Conservation (phyloP, 2,329 filamentous ascomycete genomes). For the Colletotrichum sp. region DNA sequence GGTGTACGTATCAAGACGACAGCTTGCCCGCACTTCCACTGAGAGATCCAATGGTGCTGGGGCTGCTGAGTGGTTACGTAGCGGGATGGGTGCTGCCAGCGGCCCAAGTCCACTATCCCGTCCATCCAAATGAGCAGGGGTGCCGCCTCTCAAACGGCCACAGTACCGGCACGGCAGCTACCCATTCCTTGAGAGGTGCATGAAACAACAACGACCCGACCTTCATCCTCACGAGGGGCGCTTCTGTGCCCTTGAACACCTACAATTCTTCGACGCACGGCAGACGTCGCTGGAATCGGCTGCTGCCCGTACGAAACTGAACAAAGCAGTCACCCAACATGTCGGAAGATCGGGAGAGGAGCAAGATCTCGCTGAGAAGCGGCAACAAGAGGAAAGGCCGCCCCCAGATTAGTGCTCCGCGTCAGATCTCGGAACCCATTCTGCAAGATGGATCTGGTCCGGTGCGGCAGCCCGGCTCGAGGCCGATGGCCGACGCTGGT, state of each 20-base stretch:
- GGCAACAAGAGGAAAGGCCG: constrained; percentile 63
- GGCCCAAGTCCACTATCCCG: background rate
- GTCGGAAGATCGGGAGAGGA: constrained; percentile 60
- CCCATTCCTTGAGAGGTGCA: constrained; percentile 1
- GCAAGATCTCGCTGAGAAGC: constrained; percentile 67
- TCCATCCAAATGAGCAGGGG: constrained; percentile 4
- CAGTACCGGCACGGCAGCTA: constrained; percentile 12
- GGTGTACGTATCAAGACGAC: background rate
- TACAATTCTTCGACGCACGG: background rate
- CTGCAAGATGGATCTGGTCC: constrained; percentile 45
- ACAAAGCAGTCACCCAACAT: constrained; percentile 41
- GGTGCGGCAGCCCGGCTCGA: constrained; percentile 27
- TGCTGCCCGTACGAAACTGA: background rate
- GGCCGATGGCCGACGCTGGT: constrained; percentile 17
- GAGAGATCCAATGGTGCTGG: background rate
- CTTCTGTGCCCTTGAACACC: background rate
- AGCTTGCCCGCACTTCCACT: background rate
- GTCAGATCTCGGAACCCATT: constrained; percentile 67
- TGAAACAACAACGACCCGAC: constrained; percentile 12
- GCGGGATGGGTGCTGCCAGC: background rate
- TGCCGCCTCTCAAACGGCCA: background rate
- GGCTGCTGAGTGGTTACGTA: constrained; percentile 7
- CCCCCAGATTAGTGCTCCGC: constrained; percentile 66
- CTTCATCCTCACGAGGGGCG: background rate
- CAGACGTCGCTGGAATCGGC: background rate